Evolutionary conservation across 495 filamentous ascomycete genomes (phyloP), one percentile per base, ranked within the genome.

Genomic region (Cercophora sp.): DNA sequence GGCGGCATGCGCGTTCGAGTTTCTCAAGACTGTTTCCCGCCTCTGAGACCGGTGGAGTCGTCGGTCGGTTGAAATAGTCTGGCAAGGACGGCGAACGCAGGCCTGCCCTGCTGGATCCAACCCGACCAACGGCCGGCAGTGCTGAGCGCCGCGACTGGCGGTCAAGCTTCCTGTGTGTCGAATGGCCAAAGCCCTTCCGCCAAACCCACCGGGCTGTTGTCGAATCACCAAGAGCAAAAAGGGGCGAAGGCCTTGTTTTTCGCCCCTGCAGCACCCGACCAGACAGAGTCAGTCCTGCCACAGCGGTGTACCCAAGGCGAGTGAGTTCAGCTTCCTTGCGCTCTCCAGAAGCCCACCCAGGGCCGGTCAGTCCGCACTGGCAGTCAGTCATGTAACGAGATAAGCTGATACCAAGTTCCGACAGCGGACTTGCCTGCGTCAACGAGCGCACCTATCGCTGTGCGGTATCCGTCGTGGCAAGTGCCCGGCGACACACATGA

Each of bases 361-460:
- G n/a, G 20, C 32, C 29, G 32, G 27, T 24, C 16, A n/a, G 22
- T 44, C 22, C 41, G 20, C 24, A 20, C 3, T 27, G 8, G 8
- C 10, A 23, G 41, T 3, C 10, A 24, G 41, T n/a, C 13, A 27
- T 9, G 25, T 18, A 29, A 42, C 16, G 15, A 51, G 48, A 51
- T 51, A 42, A 51, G 48, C 48, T 51, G 48, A 51, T 51, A n/a
- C 48, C n/a, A n/a, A n/a, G n/a, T n/a, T n/a, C n/a, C 48, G 25
- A 42, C 48, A 32, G 24, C 24, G 48, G 48, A 27, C 35, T n/a
- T n/a, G n/a, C n/a, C 20, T 41, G 35, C 23, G 37, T 40, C 36
- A 27, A 31, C 36, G 13, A 31, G 22, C 16, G 13, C 23, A 15
- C 24, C 48, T 32, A 42, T 40, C 36, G 36, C 36, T 23, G 48